Base-by-base conservation (phyloP, 805 yeast species). In the Lachancea kluyveri region DNA sequence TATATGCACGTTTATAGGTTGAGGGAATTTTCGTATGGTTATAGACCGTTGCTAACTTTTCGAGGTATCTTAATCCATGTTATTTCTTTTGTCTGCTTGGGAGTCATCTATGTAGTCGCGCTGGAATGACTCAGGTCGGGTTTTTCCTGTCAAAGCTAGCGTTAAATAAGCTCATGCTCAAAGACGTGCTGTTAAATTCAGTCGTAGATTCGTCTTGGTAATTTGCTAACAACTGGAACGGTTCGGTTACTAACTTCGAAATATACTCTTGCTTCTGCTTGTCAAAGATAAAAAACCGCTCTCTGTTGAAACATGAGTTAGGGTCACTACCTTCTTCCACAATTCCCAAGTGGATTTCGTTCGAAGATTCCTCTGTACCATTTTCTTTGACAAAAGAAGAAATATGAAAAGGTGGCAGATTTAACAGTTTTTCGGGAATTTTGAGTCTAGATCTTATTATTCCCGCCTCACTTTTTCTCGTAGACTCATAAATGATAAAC, bases 361-460 rank as follows among this genome's bases (percentile, higher is more conserved):
- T 30, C n/a, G 23, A 14, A 28, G 18, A 20, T 14, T 28, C 31
- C 8, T 28, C 33, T 6, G 23, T 24, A 3, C 23, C 8, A 13
- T 24, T 24, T 6, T 35, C 41, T 4, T 26, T 19, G 13, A 43
- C 36, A 23, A 56, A 56, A 9, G 60, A 56, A 8, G 60, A 52
- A 5, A 54, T 55, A 35, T 51, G 46, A 24, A 56, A 56, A 6
- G 59, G 59, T 11, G 61, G 59, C 9, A 56, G 33, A 8, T 43
- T 36, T 9, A 45, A 15, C 19, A 56, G 37, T 10, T 36, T 37
- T 8, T 37, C 27, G 6, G 60, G 60, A 1, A 48, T 30, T 12
- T 43, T 41, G n/a, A n/a, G n/a, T n/a, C n/a, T n/a, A 16, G 42
- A 35, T n/a, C 18, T 29, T 2, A 24, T 17, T 12, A 13, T 17